Base-by-base conservation (phyloP, 1,139 yeast genomes). In the Meyerozyma elateridarum region DNA sequence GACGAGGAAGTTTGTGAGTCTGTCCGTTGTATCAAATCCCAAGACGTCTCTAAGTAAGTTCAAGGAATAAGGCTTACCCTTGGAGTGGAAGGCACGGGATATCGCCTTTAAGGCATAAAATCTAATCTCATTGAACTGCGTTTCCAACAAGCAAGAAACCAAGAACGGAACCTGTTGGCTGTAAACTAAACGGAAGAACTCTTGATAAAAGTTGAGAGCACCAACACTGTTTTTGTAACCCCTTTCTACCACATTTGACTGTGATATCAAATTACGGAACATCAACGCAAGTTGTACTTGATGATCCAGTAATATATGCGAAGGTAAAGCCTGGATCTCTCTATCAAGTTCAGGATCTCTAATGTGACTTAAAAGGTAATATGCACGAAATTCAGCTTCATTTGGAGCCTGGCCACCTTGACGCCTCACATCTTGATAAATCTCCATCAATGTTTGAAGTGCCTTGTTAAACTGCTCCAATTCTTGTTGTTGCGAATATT, bases 351-450 rank as follows among this genome's bases (percentile, higher is more conserved):
- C 97, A 0, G 94, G 81, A 50, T 91, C 97, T 43, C 85, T 67
- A 6, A 85, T 59, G 45, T 87, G 93, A 48, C 91, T 78, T 20
- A 93, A 51, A 13, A 91, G 60, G 42, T 88, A 83, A 52, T 89
- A 93, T 0, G 96, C 89, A 40, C 96, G 71, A 49, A 93, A 87
- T 52, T 93, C 99, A 0, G 97, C 85, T 56, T 93, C 98, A 45
- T 84, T 83, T 0, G 93, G 88, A 34, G 85, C 74, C 12, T 38
- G 50, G 0, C 85, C 79, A 2, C 88, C 91, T 39, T 73, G 71
- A 25, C 78, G 73, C 29, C 95, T 63, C 7, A 83, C 80, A 46
- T 85, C 95, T 36, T 79, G 77, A 49, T 93, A 93, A 47, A 88
- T 84, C 52, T 93, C 96, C 12, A 85, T 73, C 24, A 93, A 64